phyloP scores from a whole-genome alignment of 2,329 filamentous ascomycete genomes.

The Aspergillus pseudoglaucus region DNA sequence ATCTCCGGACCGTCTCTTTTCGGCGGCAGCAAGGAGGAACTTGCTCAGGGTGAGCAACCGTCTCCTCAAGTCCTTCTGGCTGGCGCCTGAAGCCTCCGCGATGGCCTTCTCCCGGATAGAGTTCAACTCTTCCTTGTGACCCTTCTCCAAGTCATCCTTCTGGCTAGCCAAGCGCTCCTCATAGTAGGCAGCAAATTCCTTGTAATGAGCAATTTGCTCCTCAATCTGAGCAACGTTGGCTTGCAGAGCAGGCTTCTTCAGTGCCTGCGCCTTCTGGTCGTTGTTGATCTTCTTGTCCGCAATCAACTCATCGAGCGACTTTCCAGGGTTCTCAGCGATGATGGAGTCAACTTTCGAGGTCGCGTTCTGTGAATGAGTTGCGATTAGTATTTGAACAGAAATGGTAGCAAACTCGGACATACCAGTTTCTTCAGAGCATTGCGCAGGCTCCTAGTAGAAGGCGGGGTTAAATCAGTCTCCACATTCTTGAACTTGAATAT shows the following conservation, averaged over 20 bases:
- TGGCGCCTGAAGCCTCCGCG: constrained; percentile 43
- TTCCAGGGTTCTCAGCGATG: constrained; percentile 53
- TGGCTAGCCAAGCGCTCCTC: constrained; percentile 50
- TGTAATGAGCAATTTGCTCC: constrained; percentile 56
- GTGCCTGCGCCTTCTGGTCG: constrained; percentile 57
- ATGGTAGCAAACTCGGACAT: constrained; percentile 32
- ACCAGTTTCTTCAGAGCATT: constrained; percentile 94
- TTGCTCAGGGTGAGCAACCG: constrained; percentile 54
- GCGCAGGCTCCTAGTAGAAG: constrained; percentile 65
- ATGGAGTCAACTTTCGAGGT: constrained; percentile 56
- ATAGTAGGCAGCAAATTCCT: constrained; percentile 53
- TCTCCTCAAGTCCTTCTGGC: constrained; percentile 45
- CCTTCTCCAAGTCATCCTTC: constrained; percentile 49
- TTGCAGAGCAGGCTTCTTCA: constrained; percentile 58
- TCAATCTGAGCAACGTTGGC: constrained; percentile 51
- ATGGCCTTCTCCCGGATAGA: constrained; percentile 46
- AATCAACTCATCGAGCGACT: constrained; percentile 58
- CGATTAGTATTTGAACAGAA: constrained; percentile 15
- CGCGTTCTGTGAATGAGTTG: constrained; percentile 39
- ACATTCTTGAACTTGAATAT: constrained; percentile 1
- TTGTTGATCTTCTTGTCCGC: constrained; percentile 57
- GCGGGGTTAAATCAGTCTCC: constrained; percentile 9
- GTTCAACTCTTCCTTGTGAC: constrained; percentile 52
- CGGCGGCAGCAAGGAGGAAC: constrained; percentile 57
- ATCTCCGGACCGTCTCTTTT: constrained; percentile 53